Evolutionary conservation across 1,139 yeast genomes (phyloP).

Genomic region (Taphrina confusa): DNA sequence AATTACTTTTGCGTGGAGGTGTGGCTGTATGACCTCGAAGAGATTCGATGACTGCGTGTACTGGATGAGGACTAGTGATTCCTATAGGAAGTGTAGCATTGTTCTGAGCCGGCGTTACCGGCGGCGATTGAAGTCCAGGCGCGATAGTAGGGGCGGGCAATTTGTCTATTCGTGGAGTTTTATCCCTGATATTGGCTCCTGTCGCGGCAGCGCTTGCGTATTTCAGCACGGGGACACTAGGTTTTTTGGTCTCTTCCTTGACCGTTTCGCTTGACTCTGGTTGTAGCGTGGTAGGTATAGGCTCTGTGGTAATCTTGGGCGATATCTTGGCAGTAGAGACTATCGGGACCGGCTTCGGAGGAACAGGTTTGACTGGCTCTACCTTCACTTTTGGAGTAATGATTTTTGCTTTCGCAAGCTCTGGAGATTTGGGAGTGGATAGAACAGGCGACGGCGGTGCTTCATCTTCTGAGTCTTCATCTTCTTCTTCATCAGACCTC

Average conservation of each 20-base stretch:
- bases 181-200: constrained; percentile 48
- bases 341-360: constrained; percentile 14
- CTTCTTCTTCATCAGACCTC: constrained; percentile 38
- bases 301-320: constrained; percentile 48
- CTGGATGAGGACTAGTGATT: constrained; percentile 6
- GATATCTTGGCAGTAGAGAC: not conserved
- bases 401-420: constrained; percentile 12
- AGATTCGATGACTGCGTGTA: constrained; percentile 1
- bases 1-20: not conserved
- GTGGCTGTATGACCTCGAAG: constrained; percentile 9
- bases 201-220: constrained; percentile 73
- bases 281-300: constrained; percentile 71
- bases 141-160: constrained; percentile 29
- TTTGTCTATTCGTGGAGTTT: constrained; percentile 29
- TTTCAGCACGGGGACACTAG: constrained; percentile 53
- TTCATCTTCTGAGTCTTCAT: constrained; percentile 33
- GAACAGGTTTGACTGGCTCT: constrained; percentile 7
- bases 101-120: not conserved
- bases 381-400: constrained; percentile 11
- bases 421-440: constrained; percentile 27
- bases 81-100: constrained; percentile 5
- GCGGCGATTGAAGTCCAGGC: constrained; percentile 2
- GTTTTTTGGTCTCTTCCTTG: constrained; percentile 15
- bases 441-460: constrained; percentile 20
- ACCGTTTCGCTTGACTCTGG: not conserved